phyloP scores from a whole-genome alignment of 495 filamentous ascomycete genomes.

The Talaromyces thailandensis region DNA sequence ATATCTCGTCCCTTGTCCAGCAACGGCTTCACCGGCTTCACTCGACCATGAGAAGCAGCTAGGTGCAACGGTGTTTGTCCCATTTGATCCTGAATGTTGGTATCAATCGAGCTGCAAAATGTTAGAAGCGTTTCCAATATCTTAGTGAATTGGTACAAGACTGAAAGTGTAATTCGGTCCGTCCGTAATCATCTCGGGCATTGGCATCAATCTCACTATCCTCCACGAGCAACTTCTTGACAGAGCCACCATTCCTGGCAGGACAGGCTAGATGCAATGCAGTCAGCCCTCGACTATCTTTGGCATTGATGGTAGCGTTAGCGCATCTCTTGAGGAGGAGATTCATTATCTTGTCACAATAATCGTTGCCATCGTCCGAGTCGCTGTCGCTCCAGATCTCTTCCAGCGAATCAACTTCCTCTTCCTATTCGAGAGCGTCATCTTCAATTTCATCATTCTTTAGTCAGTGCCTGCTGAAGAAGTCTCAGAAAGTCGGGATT shows the following conservation, averaged over 20 bases:
- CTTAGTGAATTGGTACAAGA: not conserved
- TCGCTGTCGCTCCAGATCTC: not conserved
- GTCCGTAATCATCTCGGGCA: not conserved
- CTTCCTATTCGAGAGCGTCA: no score
- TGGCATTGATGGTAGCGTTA: not conserved
- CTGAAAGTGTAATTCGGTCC: not conserved
- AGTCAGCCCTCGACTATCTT: not conserved
- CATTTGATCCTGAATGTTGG: not conserved
- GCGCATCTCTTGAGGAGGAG: not conserved
- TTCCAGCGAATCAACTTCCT: no score
- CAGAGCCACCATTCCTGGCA: not conserved
- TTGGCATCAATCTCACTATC: not conserved
- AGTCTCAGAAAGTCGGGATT: no score
- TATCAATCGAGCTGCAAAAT: not conserved
- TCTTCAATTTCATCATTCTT: no score
- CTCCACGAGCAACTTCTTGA: not conserved
- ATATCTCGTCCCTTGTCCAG: not conserved
- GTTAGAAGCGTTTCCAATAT: not conserved
- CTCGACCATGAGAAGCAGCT: not conserved
- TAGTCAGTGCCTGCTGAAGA: no score
- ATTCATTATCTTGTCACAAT: not conserved
- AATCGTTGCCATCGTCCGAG: not conserved
- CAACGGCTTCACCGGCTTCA: not conserved
- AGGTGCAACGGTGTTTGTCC: not conserved
- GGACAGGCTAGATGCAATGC: not conserved